These are phyloP conservation scores for Fragaria iinumae DNA, from an alignment of 306 rosid species.

Conservation along the genomic window DNA sequence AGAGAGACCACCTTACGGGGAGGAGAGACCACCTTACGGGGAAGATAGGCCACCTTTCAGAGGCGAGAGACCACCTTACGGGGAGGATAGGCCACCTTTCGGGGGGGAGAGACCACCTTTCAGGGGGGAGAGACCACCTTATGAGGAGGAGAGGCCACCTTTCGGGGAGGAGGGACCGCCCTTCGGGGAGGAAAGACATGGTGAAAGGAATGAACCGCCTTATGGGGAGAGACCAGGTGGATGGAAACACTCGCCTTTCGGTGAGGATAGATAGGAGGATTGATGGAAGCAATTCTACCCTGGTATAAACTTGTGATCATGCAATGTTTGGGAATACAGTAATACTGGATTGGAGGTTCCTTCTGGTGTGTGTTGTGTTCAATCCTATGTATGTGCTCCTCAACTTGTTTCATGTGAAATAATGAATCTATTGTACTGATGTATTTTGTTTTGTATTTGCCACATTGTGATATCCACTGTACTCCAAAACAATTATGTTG, in stretches of 20 bases:
- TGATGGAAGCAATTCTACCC: neutral
- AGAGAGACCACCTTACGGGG: neutral
- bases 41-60: neutral
- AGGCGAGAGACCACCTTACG: slow-evolving; percentile 14
- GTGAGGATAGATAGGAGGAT: neutral
- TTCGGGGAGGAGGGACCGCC: neutral
- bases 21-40: neutral
- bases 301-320: neutral
- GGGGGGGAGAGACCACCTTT: neutral
- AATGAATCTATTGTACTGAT: neutral
- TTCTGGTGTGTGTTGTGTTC: neutral
- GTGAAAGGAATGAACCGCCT: slow-evolving; percentile 14
- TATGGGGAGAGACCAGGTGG: neutral
- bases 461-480: neutral
- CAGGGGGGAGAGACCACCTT: neutral
- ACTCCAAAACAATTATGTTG: neutral
- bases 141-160: neutral
- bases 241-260: slow-evolving; percentile 31
- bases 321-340: neutral
- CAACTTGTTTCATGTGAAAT: slow-evolving; percentile 6
- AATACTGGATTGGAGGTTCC: neutral
- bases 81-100: neutral
- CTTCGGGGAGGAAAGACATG: neutral
- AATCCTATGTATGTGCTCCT: neutral
- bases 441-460: neutral